Evolutionary conservation across 208 protist species (phyloP).

Genomic region (Strigomonas culicis): DNA sequence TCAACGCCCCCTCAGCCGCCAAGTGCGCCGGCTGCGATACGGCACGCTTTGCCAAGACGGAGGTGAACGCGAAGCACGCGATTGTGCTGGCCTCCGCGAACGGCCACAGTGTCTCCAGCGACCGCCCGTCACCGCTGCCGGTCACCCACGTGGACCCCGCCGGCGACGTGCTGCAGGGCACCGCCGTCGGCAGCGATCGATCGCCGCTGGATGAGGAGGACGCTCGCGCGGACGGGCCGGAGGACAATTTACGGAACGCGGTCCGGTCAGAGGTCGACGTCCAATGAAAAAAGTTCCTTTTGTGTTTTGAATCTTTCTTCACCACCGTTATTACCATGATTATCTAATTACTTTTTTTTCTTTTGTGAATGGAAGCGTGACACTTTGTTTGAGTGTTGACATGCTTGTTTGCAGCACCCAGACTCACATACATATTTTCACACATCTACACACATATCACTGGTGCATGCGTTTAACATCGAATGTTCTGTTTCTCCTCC

Average conservation of each 20-base stretch:
- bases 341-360: not conserved
- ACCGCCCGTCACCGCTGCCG: not conserved
- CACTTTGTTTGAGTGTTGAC: too few relatives aligned
- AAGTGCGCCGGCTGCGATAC: slow-evolving; percentile 68
- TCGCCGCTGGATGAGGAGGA: too few relatives aligned
- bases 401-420: too few relatives aligned
- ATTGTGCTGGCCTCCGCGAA: not conserved
- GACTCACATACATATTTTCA: too few relatives aligned
- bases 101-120: not conserved
- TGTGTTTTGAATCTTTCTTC: slow-evolving; percentile 5
- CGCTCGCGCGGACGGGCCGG: too few relatives aligned
- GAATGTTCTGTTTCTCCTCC: not conserved
- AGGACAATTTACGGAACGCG: too few relatives aligned
- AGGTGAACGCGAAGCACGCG: not conserved
- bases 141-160: not conserved
- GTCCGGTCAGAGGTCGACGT: too few relatives aligned
- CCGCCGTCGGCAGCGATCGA: too few relatives aligned
- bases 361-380: too few relatives aligned
- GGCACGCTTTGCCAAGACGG: slow-evolving; percentile 3
- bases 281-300: not conserved
- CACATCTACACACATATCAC: not conserved
- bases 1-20: slow-evolving; percentile 46
- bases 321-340: not conserved
- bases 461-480: too few relatives aligned
- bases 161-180: not conserved